These are phyloP conservation scores for Rhizopogon vinicolor DNA, from an alignment of 768 basidiomycete species.

Conservation along the genomic window DNA sequence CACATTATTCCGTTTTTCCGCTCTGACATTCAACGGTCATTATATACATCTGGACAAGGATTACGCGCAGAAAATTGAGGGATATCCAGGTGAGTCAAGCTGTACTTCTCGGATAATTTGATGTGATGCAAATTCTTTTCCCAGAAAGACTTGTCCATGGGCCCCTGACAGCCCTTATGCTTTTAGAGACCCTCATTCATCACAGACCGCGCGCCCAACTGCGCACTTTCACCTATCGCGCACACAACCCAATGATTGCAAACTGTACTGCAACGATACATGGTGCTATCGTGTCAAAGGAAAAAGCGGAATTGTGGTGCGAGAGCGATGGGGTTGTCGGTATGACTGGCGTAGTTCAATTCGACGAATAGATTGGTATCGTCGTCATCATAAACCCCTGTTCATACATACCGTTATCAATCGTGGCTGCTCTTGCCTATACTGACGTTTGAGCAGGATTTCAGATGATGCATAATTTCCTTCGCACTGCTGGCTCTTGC, in stretches of 20 bases:
- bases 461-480: not conserved
- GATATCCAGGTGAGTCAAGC: conserved; percentile 54
- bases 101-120: not conserved
- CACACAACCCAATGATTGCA: conserved; percentile 59
- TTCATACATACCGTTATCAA: too few relatives aligned
- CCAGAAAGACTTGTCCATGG: conserved; percentile 83
- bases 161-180: conserved; percentile 75
- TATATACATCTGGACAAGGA: conserved; percentile 79
- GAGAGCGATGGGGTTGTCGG: conserved; percentile 56
- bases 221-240: conserved; percentile 61
- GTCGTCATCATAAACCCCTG: too few relatives aligned
- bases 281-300: conserved; percentile 37
- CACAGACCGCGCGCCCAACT: conserved; percentile 44
- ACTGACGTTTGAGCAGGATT: not conserved
- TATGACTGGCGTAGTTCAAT: conserved; percentile 53
- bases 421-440: too few relatives aligned
- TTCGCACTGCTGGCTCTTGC: not conserved
- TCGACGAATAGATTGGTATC: not conserved
- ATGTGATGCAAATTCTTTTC: not conserved
- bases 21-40: conserved; percentile 83
- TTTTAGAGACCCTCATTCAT: conserved; percentile 57
- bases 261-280: conserved; percentile 43
- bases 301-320: conserved; percentile 50
- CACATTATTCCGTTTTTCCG: conserved; percentile 82
- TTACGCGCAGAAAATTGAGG: conserved; percentile 62